phyloP scores from a whole-genome alignment of 352 stramenopile species.

The Elongisporangium anandrum region DNA sequence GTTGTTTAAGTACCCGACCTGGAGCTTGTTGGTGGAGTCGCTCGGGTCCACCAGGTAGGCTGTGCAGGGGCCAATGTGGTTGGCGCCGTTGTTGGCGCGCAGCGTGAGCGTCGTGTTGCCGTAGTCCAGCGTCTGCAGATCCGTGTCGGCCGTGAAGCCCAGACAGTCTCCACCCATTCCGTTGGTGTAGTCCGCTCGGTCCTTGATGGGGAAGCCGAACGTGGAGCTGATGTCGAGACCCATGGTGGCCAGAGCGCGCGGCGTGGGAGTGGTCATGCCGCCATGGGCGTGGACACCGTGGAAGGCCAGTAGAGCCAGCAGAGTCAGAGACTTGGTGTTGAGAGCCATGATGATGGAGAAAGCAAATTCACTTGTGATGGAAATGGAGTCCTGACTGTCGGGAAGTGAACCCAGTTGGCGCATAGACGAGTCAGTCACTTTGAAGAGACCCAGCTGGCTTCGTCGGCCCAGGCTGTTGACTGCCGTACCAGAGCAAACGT shows the following conservation, averaged over 20 bases:
- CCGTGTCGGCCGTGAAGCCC: constrained; percentile 22
- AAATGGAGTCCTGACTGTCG: background rate
- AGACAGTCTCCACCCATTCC: constrained; percentile 27
- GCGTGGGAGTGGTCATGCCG: constrained; percentile 25
- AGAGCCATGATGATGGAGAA: background rate
- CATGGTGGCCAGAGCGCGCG: constrained; percentile 35
- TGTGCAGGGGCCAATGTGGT: constrained; percentile 35
- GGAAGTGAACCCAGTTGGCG: background rate
- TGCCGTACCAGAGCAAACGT: background rate
- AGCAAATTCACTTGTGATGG: background rate
- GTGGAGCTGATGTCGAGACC: constrained; percentile 24
- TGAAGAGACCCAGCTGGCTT: background rate
- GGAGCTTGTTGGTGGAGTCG: constrained; percentile 20
- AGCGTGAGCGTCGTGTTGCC: constrained; percentile 31
- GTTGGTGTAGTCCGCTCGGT: constrained; percentile 17
- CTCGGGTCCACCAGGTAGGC: constrained; percentile 28
- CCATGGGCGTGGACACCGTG: constrained; percentile 16
- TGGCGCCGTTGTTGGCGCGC: constrained; percentile 34
- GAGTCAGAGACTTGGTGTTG: background rate
- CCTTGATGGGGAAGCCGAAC: constrained; percentile 27
- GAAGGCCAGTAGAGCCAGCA: background rate
- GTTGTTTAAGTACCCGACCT: constrained; percentile 27
- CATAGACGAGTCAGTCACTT: background rate
- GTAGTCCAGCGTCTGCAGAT: constrained; percentile 20
- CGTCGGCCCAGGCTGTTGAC: background rate